These are phyloP conservation scores for Anthostomella pinea DNA, from an alignment of 2,329 filamentous ascomycete genomes.

Conservation along the genomic window DNA sequence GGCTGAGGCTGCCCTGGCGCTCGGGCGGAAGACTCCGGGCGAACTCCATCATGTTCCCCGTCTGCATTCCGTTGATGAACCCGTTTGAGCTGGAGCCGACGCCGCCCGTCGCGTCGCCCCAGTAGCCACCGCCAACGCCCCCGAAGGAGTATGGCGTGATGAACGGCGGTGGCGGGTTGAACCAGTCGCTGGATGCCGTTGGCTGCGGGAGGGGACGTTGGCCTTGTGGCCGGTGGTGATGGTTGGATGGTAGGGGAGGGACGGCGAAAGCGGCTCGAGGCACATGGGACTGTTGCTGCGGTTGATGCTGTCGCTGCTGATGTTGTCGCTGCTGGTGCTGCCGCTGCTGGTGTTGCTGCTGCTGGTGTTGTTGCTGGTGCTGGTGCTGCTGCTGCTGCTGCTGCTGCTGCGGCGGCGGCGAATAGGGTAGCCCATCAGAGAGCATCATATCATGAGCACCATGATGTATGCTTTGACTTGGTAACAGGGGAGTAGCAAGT, in stretches of 20 bases:
- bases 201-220: constrained; percentile 44
- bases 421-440: constrained; percentile 16
- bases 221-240: constrained; percentile 32
- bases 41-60: constrained; percentile 21
- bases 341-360: constrained; percentile 5
- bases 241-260: constrained; percentile 37
- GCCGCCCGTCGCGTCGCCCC: constrained; percentile 29
- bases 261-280: constrained; percentile 38
- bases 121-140: constrained; percentile 40
- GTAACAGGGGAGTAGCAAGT: constrained; percentile 22
- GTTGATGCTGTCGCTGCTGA: constrained; percentile 17
- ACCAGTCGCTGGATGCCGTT: constrained; percentile 47
- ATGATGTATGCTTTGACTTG: constrained; percentile 21
- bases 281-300: too few relatives aligned
- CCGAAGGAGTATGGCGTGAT: constrained; percentile 52
- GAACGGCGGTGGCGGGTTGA: constrained; percentile 50
- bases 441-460: constrained; percentile 22
- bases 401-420: constrained; percentile 9
- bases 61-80: constrained; percentile 22
- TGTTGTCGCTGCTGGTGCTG: constrained; percentile 5
- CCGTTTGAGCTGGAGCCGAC: constrained; percentile 15
- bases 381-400: background rate
- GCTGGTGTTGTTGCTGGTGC: constrained; percentile 18
- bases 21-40: constrained; percentile 38
- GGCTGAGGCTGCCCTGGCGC: constrained; percentile 68